Base-by-base conservation (phyloP, 148 eudicot genomes). In the Amaranthus cruentus region DNA sequence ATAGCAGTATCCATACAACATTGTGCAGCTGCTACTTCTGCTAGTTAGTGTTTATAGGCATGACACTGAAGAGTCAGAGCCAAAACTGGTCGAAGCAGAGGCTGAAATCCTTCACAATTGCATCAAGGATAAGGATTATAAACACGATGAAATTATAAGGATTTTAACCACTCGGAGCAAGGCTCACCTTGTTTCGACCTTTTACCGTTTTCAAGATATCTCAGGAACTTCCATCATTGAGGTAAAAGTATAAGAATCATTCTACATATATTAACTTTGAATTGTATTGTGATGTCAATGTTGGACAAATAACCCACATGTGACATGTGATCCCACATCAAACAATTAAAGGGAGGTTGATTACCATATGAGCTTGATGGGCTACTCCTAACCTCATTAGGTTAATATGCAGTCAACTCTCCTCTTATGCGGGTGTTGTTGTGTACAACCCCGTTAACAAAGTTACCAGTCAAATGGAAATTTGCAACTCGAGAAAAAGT, bases 121-220 rank as follows among this genome's bases (percentile, higher is more conserved):
- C 13, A 80, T 93, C 62, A 65, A 76, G 47, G 87, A 87, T 1
- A 86, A 87, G 81, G 82, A 46, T 5, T 81, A 75, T n/a, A 83
- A 80, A 62, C 81, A 87, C 69, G 92, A 86, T 5, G 94, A 93
- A 63, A 58, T 90, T 28, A 59, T 86, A 2, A 84, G 98, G 71
- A 89, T 93, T 50, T 47, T 93, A 7, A 78, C 86, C 53, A 90
- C 98, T 47, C 87, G 98, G 81, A 93, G 96, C 90, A 88, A 84
- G 78, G 80, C 87, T 46, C 98, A 90, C 68, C 85, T 93, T 56
- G 2, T 83, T 14, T 86, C 98, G 6, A 90, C 96, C 73, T 79
- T 90, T 70, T 87, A 84, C 77, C 85, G 76, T 53, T 93, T 76
- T 78, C 83, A 81, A 55, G 94, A 93, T 63, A 85, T 75, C 6